Evolutionary conservation across 2,329 filamentous ascomycete species (phyloP).

Genomic region (Penicillium sp.): DNA sequence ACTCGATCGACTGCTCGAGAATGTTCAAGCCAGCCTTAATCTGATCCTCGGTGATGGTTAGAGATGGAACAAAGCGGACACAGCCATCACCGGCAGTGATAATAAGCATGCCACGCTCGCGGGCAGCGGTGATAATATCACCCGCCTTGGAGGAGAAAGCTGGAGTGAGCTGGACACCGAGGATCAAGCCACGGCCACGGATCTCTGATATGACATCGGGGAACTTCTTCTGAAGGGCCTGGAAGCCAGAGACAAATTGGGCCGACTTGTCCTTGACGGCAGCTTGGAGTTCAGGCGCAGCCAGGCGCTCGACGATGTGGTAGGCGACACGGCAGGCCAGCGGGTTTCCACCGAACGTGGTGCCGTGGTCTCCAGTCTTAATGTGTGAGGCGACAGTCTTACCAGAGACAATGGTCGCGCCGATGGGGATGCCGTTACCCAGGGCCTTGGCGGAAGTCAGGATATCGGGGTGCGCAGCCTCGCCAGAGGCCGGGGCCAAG

Average conservation of each 20-base stretch:
- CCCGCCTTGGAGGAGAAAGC: constrained; percentile 56
- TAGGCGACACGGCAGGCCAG: constrained; percentile 81
- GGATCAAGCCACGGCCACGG: constrained; percentile 77
- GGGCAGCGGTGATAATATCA: constrained; percentile 74
- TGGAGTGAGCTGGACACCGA: constrained; percentile 77
- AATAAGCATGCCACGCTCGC: constrained; percentile 81
- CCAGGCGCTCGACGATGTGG: constrained; percentile 75
- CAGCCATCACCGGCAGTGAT: constrained; percentile 95
- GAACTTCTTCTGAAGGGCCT: constrained; percentile 57
- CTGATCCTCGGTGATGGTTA: constrained; percentile 77
- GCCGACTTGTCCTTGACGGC: constrained; percentile 67
- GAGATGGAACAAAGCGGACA: constrained; percentile 82
- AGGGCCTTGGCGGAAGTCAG: constrained; percentile 93
- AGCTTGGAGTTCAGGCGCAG: constrained; percentile 67
- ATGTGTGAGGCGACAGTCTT: constrained; percentile 66
- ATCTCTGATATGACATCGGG: constrained; percentile 75
- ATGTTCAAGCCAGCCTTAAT: constrained; percentile 76
- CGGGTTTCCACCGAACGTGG: constrained; percentile 91
- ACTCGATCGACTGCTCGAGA: constrained; percentile 65
- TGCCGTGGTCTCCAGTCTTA: constrained; percentile 80
- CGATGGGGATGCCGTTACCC: constrained; percentile 94
- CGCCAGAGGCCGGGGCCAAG: constrained; percentile 36
- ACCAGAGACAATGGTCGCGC: constrained; percentile 69
- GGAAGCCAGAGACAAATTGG: constrained; percentile 59
- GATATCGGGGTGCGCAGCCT: constrained; percentile 86